Evolutionary conservation across 495 filamentous ascomycete species (phyloP), one percentile per base, ranked within the genome.

Genomic region (Penicillium malachiteum): DNA sequence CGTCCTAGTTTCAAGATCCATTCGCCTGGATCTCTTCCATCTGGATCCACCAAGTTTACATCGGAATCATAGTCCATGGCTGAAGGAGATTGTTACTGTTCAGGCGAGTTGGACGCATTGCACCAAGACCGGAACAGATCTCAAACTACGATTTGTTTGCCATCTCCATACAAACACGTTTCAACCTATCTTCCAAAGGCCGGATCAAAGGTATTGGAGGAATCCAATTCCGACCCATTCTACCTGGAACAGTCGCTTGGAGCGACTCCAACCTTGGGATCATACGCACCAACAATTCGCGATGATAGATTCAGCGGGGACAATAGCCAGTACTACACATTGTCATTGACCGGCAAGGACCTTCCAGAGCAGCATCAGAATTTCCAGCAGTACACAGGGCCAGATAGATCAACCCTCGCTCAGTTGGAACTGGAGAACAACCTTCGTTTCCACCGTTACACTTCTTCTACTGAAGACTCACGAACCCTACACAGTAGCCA

Each of bases 141-240:
- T 11, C 69, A 71, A 57, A 64, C 65, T 0, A 72, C 70, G 0
- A 63, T 74, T 13, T 61, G 66, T 50, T 55, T 69, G 40, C 71
- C 73, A 8, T 63, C 69, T 2, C 69, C 69, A 1, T 41, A 53
- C n/a, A 72, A 69, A 56, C 65, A 66, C 40, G 62, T 55, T n/a
- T 75, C 73, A 1, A 71, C 66, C 26, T 76, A 73, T 46, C 67
- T 70, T 41, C 71, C 73, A 0, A 55, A 60, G 39, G 60, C 59
- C 4, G 68, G 66, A 0, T 53, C 61, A 0, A 67, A 68, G 45
- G 67, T 60, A 4, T 38, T 70, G 3, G 74, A 77, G 54, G 74
- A 78, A 10, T 65, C 74, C 18, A 75, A 76, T 42, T 64, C 63
- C 12, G 75, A 78, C 52, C 75, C 75, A 3, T 78, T 78, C 59